Percentiles rank a stretch among this genome's conserved stretches.
These are phyloP conservation scores for Emmonsia crescens DNA, from an alignment of 2,329 filamentous ascomycete species.

Conservation along the genomic window DNA sequence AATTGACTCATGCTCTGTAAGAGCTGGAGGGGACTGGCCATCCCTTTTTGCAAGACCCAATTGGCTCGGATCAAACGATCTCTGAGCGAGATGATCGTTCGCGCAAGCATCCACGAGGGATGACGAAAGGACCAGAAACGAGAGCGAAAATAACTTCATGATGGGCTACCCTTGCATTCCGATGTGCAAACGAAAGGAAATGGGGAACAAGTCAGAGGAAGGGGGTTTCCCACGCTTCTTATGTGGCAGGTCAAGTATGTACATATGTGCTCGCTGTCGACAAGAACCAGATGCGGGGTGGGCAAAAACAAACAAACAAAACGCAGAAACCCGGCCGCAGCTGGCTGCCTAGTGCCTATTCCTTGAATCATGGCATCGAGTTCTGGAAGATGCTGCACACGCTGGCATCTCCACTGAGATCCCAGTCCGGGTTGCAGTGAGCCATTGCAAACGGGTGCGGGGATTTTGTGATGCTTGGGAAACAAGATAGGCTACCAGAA, in stretches of 20 bases:
- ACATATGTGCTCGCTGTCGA: not conserved
- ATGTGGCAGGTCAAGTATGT: not conserved
- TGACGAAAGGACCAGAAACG: constrained; percentile 10
- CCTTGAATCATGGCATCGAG: not conserved
- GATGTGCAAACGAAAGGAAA: not conserved
- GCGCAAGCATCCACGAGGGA: constrained; percentile 12
- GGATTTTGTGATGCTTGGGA: not conserved
- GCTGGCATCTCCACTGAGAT: not conserved
- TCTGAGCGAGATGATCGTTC: constrained; percentile 2
- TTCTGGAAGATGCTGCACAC: not conserved
- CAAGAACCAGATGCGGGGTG: not conserved
- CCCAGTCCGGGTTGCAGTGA: not conserved
- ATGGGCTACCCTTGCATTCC: constrained; percentile 2
- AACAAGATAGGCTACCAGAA: not conserved
- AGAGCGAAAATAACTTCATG: constrained; percentile 8
- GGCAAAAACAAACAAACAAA: not conserved
- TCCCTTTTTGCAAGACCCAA: constrained; percentile 13
- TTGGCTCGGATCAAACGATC: constrained; percentile 9
- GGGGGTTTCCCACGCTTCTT: not conserved
- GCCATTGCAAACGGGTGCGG: not conserved
- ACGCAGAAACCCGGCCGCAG: not conserved
- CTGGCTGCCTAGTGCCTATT: not conserved
- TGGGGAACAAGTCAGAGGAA: too few species aligned
- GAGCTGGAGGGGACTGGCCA: constrained; percentile 17
- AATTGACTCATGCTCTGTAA: constrained; percentile 20